Evolutionary conservation across 2,329 filamentous ascomycete species (phyloP), one percentile per base, ranked within the genome.

Genomic region (Fusarium xylarioides): DNA sequence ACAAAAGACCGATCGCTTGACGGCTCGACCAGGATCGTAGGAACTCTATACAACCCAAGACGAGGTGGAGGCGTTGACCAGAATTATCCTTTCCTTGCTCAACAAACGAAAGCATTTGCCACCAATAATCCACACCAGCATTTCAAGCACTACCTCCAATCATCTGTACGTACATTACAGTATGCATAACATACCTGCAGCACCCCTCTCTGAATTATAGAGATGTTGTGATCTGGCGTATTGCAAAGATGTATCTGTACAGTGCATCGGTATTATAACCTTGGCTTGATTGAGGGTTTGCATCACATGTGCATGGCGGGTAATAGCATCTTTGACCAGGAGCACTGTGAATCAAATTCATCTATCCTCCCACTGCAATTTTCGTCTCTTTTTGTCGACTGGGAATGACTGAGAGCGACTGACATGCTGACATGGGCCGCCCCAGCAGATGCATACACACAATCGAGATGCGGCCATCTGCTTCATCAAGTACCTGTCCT

Each of bases 181-280:
- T 80, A 81, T 81, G 80, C 80, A 79, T 74, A 80, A 80, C 80
- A 81, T 81, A 80, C 80, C 46, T 81, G 78, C 80, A 79, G 77
- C 74, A 66, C 63, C 70, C 73, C 68, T 66, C 72, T 68, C 50
- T 63, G 53, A 49, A 67, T 38, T 35, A 63, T 59, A 56, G 63
- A 68, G 55, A 73, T 66, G 65, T 57, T 60, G 58, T 73, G 62
- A 63, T 63, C 66, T 71, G 53, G 42, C 59, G 69, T 57, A 68
- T 56, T 57, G 56, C 35, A 68, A 57, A 54, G 52, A 68, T 30
- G 64, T 63, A 42, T 50, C n/a, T 55, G 15, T 63, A 63, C 58
- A 54, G 55, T 63, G 32, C 47, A 60, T 38, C 16, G 11, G 11
- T 49, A 43, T n/a, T 34, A n/a, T 32, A 61, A 43, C 28, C 37